A percentile compares a stretch with the other conserved stretches of the same genome.
phyloP scores from a whole-genome alignment of 1,284 basidiomycete species.

The Inonotus obliquus region DNA sequence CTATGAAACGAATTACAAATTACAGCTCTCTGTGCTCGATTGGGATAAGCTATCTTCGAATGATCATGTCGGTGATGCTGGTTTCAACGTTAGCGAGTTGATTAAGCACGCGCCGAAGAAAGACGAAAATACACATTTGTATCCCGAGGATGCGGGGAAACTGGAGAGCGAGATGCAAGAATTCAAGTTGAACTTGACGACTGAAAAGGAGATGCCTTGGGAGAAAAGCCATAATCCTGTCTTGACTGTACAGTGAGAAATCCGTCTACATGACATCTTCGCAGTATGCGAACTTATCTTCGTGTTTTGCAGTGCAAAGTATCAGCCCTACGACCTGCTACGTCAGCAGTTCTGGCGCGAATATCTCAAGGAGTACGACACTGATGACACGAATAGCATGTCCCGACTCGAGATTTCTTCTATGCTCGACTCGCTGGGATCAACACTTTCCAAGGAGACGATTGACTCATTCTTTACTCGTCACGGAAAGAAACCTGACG shows the following conservation, averaged over 20 bases:
- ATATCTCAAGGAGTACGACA: constrained; percentile 88
- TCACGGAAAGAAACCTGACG: constrained; percentile 60
- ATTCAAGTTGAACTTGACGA: constrained; percentile 52
- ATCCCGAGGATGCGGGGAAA: constrained; percentile 48
- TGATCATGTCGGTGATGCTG: constrained; percentile 79
- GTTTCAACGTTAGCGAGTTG: constrained; percentile 67
- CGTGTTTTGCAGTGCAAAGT: constrained; percentile 69
- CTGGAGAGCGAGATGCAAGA: constrained; percentile 61
- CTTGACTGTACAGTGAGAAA: constrained; percentile 56
- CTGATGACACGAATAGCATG: constrained; percentile 76
- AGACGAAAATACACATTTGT: constrained; percentile 69
- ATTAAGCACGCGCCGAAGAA: constrained; percentile 70
- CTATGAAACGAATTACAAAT: constrained; percentile 76
- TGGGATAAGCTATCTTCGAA: constrained; percentile 94
- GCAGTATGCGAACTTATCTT: neutral
- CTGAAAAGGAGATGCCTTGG: constrained; percentile 54
- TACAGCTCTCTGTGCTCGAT: constrained; percentile 82
- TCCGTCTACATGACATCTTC: constrained; percentile 22
- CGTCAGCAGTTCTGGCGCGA: constrained; percentile 91
- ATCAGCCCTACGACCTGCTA: constrained; percentile 89
- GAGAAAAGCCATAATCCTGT: constrained; percentile 60
- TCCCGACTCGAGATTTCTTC: constrained; percentile 87
- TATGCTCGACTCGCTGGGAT: constrained; percentile 97
- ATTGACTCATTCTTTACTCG: constrained; percentile 77
- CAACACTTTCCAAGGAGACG: constrained; percentile 81